Evolutionary conservation across 108 stramenopile species (phyloP).

Genomic region (Stephanodiscus triporus): DNA sequence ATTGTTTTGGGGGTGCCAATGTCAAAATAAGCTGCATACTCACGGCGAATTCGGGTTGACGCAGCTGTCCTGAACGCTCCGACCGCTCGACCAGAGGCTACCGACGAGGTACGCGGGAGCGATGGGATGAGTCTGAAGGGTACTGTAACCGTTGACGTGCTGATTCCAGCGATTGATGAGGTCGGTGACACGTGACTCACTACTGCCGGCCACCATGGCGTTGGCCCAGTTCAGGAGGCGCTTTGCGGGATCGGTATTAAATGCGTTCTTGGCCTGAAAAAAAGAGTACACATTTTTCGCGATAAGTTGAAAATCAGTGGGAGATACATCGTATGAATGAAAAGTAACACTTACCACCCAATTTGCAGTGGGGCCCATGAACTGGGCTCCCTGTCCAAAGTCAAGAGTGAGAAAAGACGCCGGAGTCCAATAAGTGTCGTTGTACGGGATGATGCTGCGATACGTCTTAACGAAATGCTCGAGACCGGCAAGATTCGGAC

Average conservation of each 20-base stretch:
- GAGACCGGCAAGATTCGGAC: neutral
- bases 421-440: too few species aligned
- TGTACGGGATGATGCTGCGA: neutral
- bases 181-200: neutral
- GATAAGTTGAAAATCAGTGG: too few species aligned
- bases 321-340: neutral
- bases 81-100: slow-evolving; percentile 7
- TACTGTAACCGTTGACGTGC: slow-evolving; percentile 2
- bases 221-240: slow-evolving; percentile 1
- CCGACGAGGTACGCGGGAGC: slow-evolving; percentile 3
- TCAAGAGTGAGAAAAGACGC: neutral
- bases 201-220: slow-evolving; percentile 4
- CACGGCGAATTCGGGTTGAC: neutral
- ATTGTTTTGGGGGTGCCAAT: too few species aligned
- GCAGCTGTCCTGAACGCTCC: neutral
- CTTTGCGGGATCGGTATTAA: neutral
- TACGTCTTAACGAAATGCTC: slow-evolving; percentile 3
- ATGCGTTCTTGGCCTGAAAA: neutral
- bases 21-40: neutral
- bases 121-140: slow-evolving; percentile 3
- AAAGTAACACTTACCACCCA: neutral
- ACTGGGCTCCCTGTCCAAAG: slow-evolving; percentile 3
- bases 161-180: neutral
- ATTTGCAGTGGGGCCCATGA: neutral
- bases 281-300: too few species aligned